Conservation (phyloP, 176 grass and related monocot genomes). For the Poa annua region DNA sequence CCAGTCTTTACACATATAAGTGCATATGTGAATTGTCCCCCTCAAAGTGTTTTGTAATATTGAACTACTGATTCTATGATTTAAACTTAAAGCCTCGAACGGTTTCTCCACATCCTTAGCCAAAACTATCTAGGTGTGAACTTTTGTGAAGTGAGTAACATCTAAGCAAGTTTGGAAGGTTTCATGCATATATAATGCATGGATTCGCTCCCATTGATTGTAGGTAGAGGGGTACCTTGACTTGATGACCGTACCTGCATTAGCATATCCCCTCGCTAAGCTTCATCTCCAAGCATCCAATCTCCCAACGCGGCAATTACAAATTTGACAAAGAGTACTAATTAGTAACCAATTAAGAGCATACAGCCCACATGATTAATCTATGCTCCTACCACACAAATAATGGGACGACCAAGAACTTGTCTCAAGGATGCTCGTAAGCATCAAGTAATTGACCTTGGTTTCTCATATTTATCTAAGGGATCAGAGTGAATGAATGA, state of each 20-base stretch:
- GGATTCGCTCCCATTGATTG: neutral
- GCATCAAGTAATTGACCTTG: neutral
- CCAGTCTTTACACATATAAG: no score
- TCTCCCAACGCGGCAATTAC: neutral
- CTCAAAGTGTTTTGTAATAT: no score
- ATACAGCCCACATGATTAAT: neutral
- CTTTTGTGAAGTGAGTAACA: no score
- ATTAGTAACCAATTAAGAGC: neutral
- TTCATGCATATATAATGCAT: neutral
- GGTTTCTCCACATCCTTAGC: neutral
- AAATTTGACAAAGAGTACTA: slow-evolving; percentile 18
- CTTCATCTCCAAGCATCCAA: slow-evolving; percentile 35
- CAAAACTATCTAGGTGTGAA: no score
- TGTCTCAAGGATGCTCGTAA: neutral
- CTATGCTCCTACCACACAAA: neutral
- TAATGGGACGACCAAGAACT: neutral
- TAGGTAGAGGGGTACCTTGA: neutral
- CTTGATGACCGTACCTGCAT: neutral
- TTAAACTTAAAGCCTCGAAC: neutral
- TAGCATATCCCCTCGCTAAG: neutral
- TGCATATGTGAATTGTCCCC: no score
- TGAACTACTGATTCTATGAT: no score
- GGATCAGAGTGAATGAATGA: neutral
- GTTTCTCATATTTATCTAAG: neutral
- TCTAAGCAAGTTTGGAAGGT: no score